Percentiles rank a stretch among this genome's conserved stretches.
Conservation (phyloP, 1,284 basidiomycete genomes). For the Irpex lacteus region DNA sequence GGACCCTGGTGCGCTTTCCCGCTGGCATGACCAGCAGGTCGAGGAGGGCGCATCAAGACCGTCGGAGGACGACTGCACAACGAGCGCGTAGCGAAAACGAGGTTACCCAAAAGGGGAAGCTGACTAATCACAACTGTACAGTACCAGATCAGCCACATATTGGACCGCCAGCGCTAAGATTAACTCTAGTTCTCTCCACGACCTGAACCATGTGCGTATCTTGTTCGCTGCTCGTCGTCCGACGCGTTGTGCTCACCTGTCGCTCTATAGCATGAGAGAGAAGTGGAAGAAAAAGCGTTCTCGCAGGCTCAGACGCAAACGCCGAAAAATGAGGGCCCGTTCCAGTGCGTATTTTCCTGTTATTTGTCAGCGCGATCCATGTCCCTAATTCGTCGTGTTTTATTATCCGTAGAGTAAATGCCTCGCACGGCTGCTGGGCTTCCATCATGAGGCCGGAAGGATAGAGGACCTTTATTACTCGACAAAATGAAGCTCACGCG, state of each 20-base stretch:
- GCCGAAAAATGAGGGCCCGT: constrained; percentile 89
- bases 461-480: neutral
- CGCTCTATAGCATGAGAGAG: constrained; percentile 69
- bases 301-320: constrained; percentile 83
- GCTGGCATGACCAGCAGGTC: constrained; percentile 23
- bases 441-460: constrained; percentile 17
- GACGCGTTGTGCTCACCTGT: constrained; percentile 7
- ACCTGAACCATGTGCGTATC: constrained; percentile 29
- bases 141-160: constrained; percentile 31
- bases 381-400: neutral
- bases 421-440: constrained; percentile 26
- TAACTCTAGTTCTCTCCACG: constrained; percentile 29
- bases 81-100: neutral
- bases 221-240: constrained; percentile 2
- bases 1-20: constrained; percentile 43
- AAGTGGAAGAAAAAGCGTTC: constrained; percentile 93
- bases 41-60: constrained; percentile 11
- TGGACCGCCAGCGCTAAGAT: constrained; percentile 14
- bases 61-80: neutral
- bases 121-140: constrained; percentile 47
- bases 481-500: neutral
- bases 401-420: constrained; percentile 32
- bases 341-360: constrained; percentile 63
- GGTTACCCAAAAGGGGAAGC: constrained; percentile 9
- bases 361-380: neutral